Evolutionary conservation across 106 monocot genomes (phyloP), one percentile per base, ranked within the genome.

Genomic region (Alisma plantagoaquatica): DNA sequence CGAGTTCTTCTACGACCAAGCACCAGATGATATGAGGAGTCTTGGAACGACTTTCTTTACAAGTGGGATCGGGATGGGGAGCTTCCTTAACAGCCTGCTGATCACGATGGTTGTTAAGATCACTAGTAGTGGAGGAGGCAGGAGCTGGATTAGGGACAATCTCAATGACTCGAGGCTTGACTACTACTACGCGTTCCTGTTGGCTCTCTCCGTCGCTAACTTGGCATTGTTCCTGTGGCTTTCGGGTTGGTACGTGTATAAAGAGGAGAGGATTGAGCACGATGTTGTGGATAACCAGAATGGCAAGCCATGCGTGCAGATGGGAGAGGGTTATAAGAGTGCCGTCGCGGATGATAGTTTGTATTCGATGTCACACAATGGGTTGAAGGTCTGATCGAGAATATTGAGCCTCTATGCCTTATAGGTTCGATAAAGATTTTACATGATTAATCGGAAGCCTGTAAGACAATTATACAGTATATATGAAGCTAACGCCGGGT

Each of bases 1-100:
- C 23, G 80, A 90, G 35, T 84, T 90, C 63, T 90, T 90, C 80
- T 90, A 90, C 38, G 90, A 90, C 38, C 90, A 90, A 57, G 80
- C 84, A 8, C 90, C 80, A 6, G 80, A 90, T 41, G 72, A 57
- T 43, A 80, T 84, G 90, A 67, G 66, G 59, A 84, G 90, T 69
- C 33, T 84, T 6, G 90, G 80, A 7, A 84, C 74, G 16, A 72
- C 90, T 7, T 90, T 84, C 62, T 80, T 80, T 46, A 77, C 80
- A 2, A 79, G 73, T 27, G 73, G 76, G 16, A 51, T 79, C 51
- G 89, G 73, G 2, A 33, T 62, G 6, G 83, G 89, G 3, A 89
- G 83, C 59, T 89, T 83, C 56, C 5, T 83, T 25, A 83, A 77
- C 30, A 74, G 83, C 46, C 43, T 89, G 2, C 38, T 89, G 28